phyloP scores from a whole-genome alignment of 306 rosid genomes.

The Hylodesmum podocarpum region DNA sequence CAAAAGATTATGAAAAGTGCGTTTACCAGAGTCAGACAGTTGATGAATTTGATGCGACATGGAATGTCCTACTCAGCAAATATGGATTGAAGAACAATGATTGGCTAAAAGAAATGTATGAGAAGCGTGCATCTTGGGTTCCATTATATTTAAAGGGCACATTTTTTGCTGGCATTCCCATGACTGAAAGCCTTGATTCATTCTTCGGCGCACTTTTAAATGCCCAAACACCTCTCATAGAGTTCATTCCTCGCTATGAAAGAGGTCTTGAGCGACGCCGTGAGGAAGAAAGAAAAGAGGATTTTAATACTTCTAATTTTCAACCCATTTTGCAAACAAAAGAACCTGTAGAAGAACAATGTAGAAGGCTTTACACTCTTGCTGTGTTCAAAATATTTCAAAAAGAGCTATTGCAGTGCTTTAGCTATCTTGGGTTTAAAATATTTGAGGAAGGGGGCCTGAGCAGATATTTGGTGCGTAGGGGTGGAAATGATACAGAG shows the following conservation, averaged over 20 bases:
- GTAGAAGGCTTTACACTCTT: slow-evolving; percentile 83
- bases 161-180: slow-evolving; percentile 85
- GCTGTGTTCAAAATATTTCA: slow-evolving; percentile 78
- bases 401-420: slow-evolving; percentile 88
- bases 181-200: slow-evolving; percentile 65
- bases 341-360: slow-evolving; percentile 88
- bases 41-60: slow-evolving; percentile 73
- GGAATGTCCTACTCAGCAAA: slow-evolving; percentile 68
- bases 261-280: slow-evolving; percentile 82
- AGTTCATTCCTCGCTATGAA: slow-evolving; percentile 81
- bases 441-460: slow-evolving; percentile 63
- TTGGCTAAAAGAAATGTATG: slow-evolving; percentile 87
- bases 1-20: slow-evolving; percentile 77
- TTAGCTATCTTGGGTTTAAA: slow-evolving; percentile 85
- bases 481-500: slow-evolving; percentile 71
- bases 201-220: slow-evolving; percentile 73
- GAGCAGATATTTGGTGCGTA: slow-evolving; percentile 82
- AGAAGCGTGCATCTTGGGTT: slow-evolving; percentile 85
- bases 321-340: slow-evolving; percentile 89
- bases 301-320: slow-evolving; percentile 71
- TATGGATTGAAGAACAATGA: slow-evolving; percentile 72
- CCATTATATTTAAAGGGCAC: slow-evolving; percentile 69
- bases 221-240: slow-evolving; percentile 72
- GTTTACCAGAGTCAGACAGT: slow-evolving; percentile 68
- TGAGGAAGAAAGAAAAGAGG: slow-evolving; percentile 85